Base-by-base conservation (phyloP, 108 stramenopile genomes). In the Fistulifera pelliculosa region DNA sequence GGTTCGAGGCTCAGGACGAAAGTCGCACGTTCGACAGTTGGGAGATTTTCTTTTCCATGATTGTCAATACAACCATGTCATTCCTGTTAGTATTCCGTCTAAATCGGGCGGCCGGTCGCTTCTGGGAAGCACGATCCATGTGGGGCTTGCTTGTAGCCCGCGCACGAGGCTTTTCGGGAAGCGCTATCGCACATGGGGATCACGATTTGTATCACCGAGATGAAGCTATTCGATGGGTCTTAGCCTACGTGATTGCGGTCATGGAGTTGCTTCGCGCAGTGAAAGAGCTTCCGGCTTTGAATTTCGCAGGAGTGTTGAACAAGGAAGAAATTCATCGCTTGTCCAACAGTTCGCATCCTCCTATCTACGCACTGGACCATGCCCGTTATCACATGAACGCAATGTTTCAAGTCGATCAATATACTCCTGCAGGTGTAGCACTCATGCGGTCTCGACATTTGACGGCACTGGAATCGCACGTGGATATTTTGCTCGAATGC, bases 51-150 rank as follows among this genome's bases (percentile, higher is more conserved):
- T 66, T 66, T 47, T 43, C 44, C 10, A 27, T 68, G 17, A 54
- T 68, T 0, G 31, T 74, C 11, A 68, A 44, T 18, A 51, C 73
- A 4, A 54, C 74, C 42, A 16, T 75, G 24, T 44, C 65, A 0
- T 76, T 76, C 40, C 44, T 76, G 53, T 42, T 76, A 0, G 75
- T 76, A 27, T 76, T 76, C 64, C 75, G 75, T 1, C 53, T 76
- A 10, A 60, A 68, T 50, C 56, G 75, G 50, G 62, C 65, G 14
- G 66, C 65, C 2, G 65, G 42, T 0, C 65, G 70, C 44, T 76
- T 54, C 42, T 76, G 75, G 75, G 21, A 41, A 28, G 61, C 75
- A 5, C 48, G 75, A 41, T 35, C 21, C 41, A 52, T 27, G 22
- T 69, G 68, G 74, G 74, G 74, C 7, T 12, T 39, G 19, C 41